These are phyloP conservation scores for Warburgia ugandensis DNA, from an alignment of 164 flowering plant species.

Conservation along the genomic window DNA sequence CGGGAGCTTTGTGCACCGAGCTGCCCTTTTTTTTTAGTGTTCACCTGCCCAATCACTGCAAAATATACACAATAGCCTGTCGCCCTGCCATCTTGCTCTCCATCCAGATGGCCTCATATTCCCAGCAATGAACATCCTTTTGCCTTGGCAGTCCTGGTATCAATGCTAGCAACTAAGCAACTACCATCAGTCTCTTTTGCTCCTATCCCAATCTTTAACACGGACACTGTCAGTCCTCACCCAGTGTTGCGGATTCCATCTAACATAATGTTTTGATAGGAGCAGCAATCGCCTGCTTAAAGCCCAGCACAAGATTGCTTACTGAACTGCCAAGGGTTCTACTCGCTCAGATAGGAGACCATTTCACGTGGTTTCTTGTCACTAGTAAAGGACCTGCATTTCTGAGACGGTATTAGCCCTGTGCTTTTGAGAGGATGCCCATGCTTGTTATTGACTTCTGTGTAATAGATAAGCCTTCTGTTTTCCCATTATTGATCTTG, in stretches of 20 bases:
- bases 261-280: constrained; percentile 26
- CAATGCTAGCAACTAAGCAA: too few species aligned
- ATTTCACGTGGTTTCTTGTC: constrained; percentile 33
- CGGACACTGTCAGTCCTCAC: background rate
- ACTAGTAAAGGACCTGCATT: constrained; percentile 27
- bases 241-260: constrained; percentile 33
- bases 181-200: too few species aligned
- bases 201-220: too few species aligned
- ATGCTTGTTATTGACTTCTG: constrained; percentile 15
- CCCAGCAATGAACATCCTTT: too few species aligned
- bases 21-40: too few species aligned
- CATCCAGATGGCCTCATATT: too few species aligned
- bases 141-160: too few species aligned
- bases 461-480: constrained; percentile 17
- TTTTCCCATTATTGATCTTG: constrained; percentile 24
- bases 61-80: too few species aligned
- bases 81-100: too few species aligned
- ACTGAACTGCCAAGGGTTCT: constrained; percentile 42
- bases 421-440: constrained; percentile 8
- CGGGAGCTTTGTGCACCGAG: too few species aligned
- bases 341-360: constrained; percentile 45
- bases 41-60: too few species aligned
- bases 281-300: constrained; percentile 22
- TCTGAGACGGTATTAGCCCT: constrained; percentile 37
- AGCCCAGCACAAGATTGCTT: constrained; percentile 25